phyloP scores from a whole-genome alignment of 1,139 yeast species.

The Protomyces inundatus region DNA sequence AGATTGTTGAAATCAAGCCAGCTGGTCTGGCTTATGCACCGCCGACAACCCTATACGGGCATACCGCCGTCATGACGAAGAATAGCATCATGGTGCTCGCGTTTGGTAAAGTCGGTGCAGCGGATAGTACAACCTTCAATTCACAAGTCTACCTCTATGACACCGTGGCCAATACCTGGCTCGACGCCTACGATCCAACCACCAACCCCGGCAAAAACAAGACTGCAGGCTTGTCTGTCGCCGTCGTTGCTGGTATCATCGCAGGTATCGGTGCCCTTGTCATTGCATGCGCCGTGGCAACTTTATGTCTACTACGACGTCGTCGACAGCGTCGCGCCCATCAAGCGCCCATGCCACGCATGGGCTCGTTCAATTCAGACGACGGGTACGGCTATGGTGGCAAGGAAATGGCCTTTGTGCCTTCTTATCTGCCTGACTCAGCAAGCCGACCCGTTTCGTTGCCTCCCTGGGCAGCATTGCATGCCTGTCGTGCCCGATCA shows the following conservation, averaged over 20 bases:
- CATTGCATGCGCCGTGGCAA: not conserved
- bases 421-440: not conserved
- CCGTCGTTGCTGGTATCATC: conserved; percentile 1
- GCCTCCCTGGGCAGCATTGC: conserved; percentile 25
- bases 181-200: conserved; percentile 11
- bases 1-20: not conserved
- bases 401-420: not conserved
- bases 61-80: conserved; percentile 17
- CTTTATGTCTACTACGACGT: not conserved
- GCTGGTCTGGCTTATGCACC: conserved; percentile 4
- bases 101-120: conserved; percentile 4
- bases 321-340: not conserved
- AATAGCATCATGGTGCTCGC: conserved; percentile 20
- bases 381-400: not conserved
- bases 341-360: not conserved
- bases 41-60: conserved; percentile 1
- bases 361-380: conserved; percentile 4
- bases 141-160: conserved; percentile 8
- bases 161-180: conserved; percentile 13
- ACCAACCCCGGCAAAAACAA: not conserved
- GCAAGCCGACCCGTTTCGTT: not conserved
- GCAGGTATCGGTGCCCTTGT: not conserved
- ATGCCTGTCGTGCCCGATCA: conserved; percentile 18
- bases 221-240: not conserved
- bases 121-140: conserved; percentile 11